Conservation (phyloP, 2,329 filamentous ascomycete genomes). For the Beauveria varroae region DNA sequence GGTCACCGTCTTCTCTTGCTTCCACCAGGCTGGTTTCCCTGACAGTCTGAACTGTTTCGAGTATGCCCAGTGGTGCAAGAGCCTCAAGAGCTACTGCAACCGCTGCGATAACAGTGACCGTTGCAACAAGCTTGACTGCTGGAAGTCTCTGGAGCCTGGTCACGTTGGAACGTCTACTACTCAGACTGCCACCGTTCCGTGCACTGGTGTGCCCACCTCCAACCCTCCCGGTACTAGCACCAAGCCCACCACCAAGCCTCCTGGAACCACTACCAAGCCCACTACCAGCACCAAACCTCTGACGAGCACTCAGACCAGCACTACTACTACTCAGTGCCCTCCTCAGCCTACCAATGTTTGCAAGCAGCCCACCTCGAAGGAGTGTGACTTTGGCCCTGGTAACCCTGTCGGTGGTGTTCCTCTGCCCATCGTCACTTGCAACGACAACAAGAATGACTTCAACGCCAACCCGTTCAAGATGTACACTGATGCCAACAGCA, state of each 20-base stretch:
- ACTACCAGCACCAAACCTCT: slow-evolving; percentile 24
- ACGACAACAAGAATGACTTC: slow-evolving; percentile 39
- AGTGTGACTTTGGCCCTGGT: slow-evolving; percentile 60
- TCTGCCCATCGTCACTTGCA: slow-evolving; percentile 47
- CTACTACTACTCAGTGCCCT: slow-evolving; percentile 28
- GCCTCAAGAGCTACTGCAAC: slow-evolving; percentile 37
- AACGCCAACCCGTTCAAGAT: slow-evolving; percentile 41
- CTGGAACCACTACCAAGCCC: slow-evolving; percentile 18
- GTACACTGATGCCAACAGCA: slow-evolving; percentile 37
- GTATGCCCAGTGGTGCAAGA: slow-evolving; percentile 42
- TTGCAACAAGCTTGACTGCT: slow-evolving; percentile 38
- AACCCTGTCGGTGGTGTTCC: slow-evolving; percentile 45
- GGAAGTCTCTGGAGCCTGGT: slow-evolving; percentile 32
- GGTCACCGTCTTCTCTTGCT: slow-evolving; percentile 43
- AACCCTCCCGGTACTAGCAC: slow-evolving; percentile 16
- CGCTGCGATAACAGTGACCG: slow-evolving; percentile 26
- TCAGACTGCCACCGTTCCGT: slow-evolving; percentile 26
- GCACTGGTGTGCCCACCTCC: slow-evolving; percentile 21
- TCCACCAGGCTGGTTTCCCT: slow-evolving; percentile 43
- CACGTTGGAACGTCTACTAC: slow-evolving; percentile 26
- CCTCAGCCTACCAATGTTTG: slow-evolving; percentile 45
- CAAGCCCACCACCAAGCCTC: slow-evolving; percentile 18
- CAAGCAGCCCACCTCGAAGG: slow-evolving; percentile 45
- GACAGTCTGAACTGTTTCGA: slow-evolving; percentile 41
- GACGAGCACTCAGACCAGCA: slow-evolving; percentile 18